Base-by-base conservation (phyloP, 2,329 filamentous ascomycete genomes). In the Aspergillus sp. region DNA sequence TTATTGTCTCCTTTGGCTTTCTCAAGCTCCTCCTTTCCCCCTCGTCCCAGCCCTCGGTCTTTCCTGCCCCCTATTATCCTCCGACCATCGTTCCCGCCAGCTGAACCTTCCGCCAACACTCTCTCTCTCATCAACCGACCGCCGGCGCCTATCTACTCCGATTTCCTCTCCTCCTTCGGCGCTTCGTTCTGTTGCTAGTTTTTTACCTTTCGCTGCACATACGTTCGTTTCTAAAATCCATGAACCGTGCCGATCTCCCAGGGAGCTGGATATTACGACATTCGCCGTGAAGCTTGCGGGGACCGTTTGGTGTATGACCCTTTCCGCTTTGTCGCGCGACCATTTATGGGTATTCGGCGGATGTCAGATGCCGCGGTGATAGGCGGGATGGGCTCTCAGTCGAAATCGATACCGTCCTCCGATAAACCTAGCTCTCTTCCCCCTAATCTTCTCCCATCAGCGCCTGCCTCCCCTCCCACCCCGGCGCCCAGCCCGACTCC, bases 401-500 rank as follows among this genome's bases (percentile, higher is more conserved):
- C 73, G 26, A 73, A 70, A 59, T 68, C 70, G 32, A 79, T 83
- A 51, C 78, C 79, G 56, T 80, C 81, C 18, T 79, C 80, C 57
- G 80, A 77, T 58, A 72, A 69, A 79, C 76, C 82, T 32, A 74
- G 81, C 38, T 77, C 75, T 18, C 81, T 86, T 60, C 82, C 84
- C 34, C 79, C 83, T 61, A 86, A 81, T 64, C 80, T 86, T n/a
- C 78, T 86, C 8, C 84, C 85, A 17, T 87, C 85, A 5, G 84
- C 85, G 53, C 85, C 85, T 18, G 83, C 85, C 12, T 88, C 85
- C 48, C 85, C 85, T 62, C 85, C 85, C 15, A 88, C 85, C n/a
- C 85, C 85, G 11, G 85, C 85, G 26, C 85, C 85, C 6, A 87
- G 84, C 69, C 85, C 85, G 5, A 87, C 85, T 15, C 85, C 85